These are phyloP conservation scores for Circinella minor DNA, from an alignment of 371 early-diverging fungal genomes.

Conservation along the genomic window DNA sequence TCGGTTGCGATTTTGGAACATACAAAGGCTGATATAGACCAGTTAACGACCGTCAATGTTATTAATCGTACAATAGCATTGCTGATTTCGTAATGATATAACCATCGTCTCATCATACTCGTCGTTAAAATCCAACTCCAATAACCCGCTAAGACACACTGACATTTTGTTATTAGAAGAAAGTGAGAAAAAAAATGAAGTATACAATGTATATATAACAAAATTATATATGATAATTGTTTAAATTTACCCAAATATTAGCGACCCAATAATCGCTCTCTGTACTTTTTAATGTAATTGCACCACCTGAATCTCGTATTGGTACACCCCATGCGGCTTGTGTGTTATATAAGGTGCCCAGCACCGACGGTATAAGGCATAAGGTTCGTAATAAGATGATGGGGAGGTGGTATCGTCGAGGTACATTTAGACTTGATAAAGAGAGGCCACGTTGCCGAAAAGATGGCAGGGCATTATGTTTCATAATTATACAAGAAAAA, in stretches of 20 bases:
- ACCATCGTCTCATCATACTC: slow-evolving; percentile 65
- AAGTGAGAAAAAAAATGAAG: too few relatives aligned
- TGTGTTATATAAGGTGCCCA: slow-evolving; percentile 49
- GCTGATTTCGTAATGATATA: slow-evolving; percentile 62
- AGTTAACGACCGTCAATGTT: slow-evolving; percentile 55
- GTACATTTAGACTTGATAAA: slow-evolving; percentile 48
- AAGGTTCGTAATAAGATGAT: slow-evolving; percentile 49
- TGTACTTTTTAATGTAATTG: slow-evolving; percentile 52
- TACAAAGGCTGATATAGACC: slow-evolving; percentile 55
- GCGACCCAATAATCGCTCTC: slow-evolving; percentile 61
- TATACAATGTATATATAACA: too few relatives aligned
- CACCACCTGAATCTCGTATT: slow-evolving; percentile 54
- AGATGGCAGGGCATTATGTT: slow-evolving; percentile 32
- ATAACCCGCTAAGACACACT: slow-evolving; percentile 48
- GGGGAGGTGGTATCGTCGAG: slow-evolving; percentile 44
- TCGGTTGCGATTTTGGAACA: slow-evolving; percentile 45
- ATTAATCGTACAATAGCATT: slow-evolving; percentile 63
- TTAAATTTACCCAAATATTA: slow-evolving; percentile 55
- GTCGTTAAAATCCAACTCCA: slow-evolving; percentile 66
- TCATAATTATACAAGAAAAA: slow-evolving; percentile 13
- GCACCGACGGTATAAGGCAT: slow-evolving; percentile 51
- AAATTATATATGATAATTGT: background rate
- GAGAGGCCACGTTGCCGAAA: slow-evolving; percentile 32
- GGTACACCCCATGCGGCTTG: slow-evolving; percentile 42
- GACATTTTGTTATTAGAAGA: too few relatives aligned